A percentile compares a stretch with the other conserved stretches of the same genome.
Evolutionary conservation across 495 filamentous ascomycete genomes (phyloP).

Genomic region (Neurospora pannonica): DNA sequence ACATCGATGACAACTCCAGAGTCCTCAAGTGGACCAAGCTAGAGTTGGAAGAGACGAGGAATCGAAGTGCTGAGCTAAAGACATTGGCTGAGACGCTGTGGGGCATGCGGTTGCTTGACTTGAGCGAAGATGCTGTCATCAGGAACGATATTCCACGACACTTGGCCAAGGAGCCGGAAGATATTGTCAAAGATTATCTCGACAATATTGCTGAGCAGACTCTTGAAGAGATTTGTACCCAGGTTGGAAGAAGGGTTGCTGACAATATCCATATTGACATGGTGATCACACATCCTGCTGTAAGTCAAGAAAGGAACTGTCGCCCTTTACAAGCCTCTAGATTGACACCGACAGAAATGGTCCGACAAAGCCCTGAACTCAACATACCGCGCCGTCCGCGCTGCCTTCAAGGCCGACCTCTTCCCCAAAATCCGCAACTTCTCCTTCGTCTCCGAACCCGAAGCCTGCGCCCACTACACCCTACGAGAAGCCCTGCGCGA

Average conservation of each 20-base stretch:
- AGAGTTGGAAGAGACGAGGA: conserved; percentile 13
- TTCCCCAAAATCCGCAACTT: conserved; percentile 27
- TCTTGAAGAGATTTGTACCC: conserved; percentile 6
- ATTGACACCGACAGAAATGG: conserved; percentile 16
- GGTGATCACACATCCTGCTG: conserved; percentile 26
- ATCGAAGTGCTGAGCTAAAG: conserved; percentile 8
- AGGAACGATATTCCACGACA: conserved; percentile 20
- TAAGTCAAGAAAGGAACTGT: conserved; percentile 1
- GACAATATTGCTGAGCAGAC: conserved; percentile 17
- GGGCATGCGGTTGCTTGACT: conserved; percentile 8
- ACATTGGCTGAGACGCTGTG: conserved; percentile 11
- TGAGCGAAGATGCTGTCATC: conserved; percentile 7
- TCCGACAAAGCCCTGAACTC: conserved; percentile 23
- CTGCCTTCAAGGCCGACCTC: conserved; percentile 12
- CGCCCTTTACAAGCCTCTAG: not conserved
- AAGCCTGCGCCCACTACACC: conserved; percentile 47
- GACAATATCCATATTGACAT: conserved; percentile 19
- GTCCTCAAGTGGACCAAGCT: conserved; percentile 26
- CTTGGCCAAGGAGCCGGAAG: conserved; percentile 20
- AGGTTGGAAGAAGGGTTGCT: conserved; percentile 6
- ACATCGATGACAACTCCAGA: conserved; percentile 22
- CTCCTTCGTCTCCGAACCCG: conserved; percentile 41
- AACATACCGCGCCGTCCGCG: conserved; percentile 21
- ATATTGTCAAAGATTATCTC: conserved; percentile 25
- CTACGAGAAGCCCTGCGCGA: conserved; percentile 22